Evolutionary conservation across 2,329 filamentous ascomycete genomes (phyloP).

Genomic region (Arthrobotrys sphaeroides): DNA sequence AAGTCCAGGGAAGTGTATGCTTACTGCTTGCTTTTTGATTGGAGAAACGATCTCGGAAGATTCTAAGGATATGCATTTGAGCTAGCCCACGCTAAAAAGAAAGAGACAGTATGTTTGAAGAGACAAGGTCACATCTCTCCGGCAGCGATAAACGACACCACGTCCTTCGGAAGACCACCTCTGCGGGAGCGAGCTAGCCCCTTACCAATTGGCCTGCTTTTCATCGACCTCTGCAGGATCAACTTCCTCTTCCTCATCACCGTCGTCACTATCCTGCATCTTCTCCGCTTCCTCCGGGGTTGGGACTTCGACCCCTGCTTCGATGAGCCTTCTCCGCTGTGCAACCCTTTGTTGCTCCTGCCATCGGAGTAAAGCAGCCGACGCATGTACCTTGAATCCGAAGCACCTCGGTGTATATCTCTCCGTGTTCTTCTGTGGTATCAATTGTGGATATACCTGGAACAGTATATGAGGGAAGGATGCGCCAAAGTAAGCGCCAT

Average conservation of each 20-base stretch:
- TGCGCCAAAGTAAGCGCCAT: slow-evolving; percentile 97
- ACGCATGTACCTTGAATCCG: slow-evolving; percentile 93
- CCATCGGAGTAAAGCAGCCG: slow-evolving; percentile 88
- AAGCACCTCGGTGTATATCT: slow-evolving; percentile 91
- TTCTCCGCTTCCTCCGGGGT: slow-evolving; percentile 76
- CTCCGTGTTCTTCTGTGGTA: slow-evolving; percentile 83
- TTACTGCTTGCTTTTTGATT: slow-evolving; percentile 15
- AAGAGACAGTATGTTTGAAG: not conserved
- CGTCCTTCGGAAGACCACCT: not conserved
- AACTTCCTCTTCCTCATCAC: slow-evolving; percentile 69
- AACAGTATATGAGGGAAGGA: slow-evolving; percentile 99
- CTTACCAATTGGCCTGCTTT: slow-evolving; percentile 59
- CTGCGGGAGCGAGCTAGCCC: not conserved
- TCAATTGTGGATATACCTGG: slow-evolving; percentile 92
- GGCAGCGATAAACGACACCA: not conserved
- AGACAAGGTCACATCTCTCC: not conserved
- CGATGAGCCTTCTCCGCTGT: slow-evolving; percentile 80
- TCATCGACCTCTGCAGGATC: slow-evolving; percentile 59
- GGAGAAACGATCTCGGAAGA: not conserved
- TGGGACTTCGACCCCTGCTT: slow-evolving; percentile 75
- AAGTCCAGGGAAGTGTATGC: slow-evolving; percentile 1
- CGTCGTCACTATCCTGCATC: slow-evolving; percentile 70
- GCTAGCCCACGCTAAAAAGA: slow-evolving; percentile 16
- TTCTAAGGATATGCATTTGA: slow-evolving; percentile 15
- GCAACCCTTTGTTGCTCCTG: slow-evolving; percentile 82